Evolutionary conservation across 1,284 basidiomycete genomes (phyloP).

Genomic region (Moesziomyces globuligerus): DNA sequence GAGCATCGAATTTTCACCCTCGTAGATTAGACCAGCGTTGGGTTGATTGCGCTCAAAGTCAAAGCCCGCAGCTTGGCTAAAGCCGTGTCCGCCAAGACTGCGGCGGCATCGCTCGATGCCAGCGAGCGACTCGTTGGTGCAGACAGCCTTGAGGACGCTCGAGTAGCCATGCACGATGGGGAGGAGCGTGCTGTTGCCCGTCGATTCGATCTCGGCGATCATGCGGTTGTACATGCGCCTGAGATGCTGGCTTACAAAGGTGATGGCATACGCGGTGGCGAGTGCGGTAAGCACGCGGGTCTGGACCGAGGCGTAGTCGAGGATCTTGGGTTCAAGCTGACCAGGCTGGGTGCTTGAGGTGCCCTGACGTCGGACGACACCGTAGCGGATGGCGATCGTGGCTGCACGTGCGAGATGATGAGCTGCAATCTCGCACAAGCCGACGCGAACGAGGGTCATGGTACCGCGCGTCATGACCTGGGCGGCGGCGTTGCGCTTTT

Average conservation of each 20-base stretch:
- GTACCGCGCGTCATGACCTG: constrained; percentile 56
- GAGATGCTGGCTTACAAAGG: constrained; percentile 48
- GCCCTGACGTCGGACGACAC: constrained; percentile 50
- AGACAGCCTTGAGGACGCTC: constrained; percentile 54
- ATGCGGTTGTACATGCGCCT: constrained; percentile 46
- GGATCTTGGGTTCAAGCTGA: constrained; percentile 52
- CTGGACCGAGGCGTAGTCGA: constrained; percentile 55
- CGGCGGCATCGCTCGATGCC: constrained; percentile 51
- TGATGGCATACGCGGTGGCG: constrained; percentile 51
- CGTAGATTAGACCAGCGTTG: constrained; percentile 56
- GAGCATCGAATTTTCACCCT: constrained; percentile 59
- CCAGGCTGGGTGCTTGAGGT: constrained; percentile 31
- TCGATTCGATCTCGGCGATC: constrained; percentile 39
- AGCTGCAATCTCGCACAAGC: constrained; percentile 55
- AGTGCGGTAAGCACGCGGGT: constrained; percentile 52
- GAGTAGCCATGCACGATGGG: constrained; percentile 56
- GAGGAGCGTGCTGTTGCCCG: constrained; percentile 39
- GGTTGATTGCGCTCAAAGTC: constrained; percentile 59
- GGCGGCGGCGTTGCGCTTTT: constrained; percentile 43
- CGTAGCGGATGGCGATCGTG: constrained; percentile 53
- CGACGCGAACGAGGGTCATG: constrained; percentile 57
- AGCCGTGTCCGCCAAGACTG: constrained; percentile 58
- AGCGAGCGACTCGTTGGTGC: constrained; percentile 49
- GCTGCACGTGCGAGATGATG: constrained; percentile 51
- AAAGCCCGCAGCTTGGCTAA: constrained; percentile 48